Base-by-base conservation (phyloP, 176 grass and related monocot genomes). In the Thalia dealbata region DNA sequence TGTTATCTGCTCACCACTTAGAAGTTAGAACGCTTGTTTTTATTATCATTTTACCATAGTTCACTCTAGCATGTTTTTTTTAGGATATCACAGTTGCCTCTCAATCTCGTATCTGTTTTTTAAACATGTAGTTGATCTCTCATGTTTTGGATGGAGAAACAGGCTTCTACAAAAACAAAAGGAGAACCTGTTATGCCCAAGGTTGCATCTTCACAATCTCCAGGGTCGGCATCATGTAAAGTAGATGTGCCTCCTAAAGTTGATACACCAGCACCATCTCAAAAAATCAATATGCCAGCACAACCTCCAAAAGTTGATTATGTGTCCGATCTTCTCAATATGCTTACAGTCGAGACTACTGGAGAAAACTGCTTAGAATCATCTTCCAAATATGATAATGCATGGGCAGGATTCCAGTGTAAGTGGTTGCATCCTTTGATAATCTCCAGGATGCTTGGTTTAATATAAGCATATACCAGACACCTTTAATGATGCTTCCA, bases 401-500 rank as follows among this genome's bases (percentile, higher is more conserved):
- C 76, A 27, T 97, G 95, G 95, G 95, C 88, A 29, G 87, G 86
- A 54, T 97, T 97, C 75, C 82, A 93, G 67, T 88, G 95, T 97
- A 86, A 82, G 89, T 75, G 83, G 25, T 4, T 64, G 3, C 12
- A 63, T 27, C 28, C 15, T 64, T 64, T 64, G 27, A 63, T 27
- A 21, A 69, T 68, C 83, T 58, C 54, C 43, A 84, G 27, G 21
- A 67, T 21, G 43, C 15, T 25, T 43, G 72, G 50, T 84, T 3
- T 15, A 30, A 22, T 42, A n/a, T 41, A 67, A 11, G 9, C 15
- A 42, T 6, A 16, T 41, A 41, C 21, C 16, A 35, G 42, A 38
- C 32, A 8, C 38, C 30, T 41, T 16, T 35, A 42, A n/a, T 21
- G 64, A 3, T n/a, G 6, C 42, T 67, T 67, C 38, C 58, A 19